phyloP scores from a whole-genome alignment of 495 filamentous ascomycete genomes.

The Neurospora sp. region DNA sequence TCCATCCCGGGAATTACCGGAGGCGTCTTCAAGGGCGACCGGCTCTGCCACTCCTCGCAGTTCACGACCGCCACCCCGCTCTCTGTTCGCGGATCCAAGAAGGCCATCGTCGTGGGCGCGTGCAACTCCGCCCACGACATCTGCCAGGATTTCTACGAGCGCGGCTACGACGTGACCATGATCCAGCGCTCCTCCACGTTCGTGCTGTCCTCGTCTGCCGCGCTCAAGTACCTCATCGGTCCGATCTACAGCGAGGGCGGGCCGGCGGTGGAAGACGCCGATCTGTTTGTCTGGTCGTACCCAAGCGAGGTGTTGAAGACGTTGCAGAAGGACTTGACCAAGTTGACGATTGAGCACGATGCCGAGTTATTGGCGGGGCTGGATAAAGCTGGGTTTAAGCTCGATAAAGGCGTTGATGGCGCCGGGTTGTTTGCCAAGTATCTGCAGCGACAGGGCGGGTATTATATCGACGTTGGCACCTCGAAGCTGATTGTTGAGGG shows the following conservation, averaged over 20 bases:
- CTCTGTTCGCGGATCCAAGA: conserved; percentile 35
- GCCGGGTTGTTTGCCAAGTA: conserved; percentile 67
- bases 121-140: conserved; percentile 82
- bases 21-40: conserved; percentile 47
- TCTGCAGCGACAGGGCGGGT: conserved; percentile 62
- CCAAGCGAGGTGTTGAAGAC: conserved; percentile 52
- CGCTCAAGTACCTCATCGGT: conserved; percentile 39
- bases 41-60: conserved; percentile 61
- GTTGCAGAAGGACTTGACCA: conserved; percentile 40
- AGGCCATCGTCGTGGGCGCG: conserved; percentile 65
- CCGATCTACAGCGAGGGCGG: conserved; percentile 55
- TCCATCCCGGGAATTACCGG: conserved; percentile 43
- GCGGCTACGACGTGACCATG: conserved; percentile 77
- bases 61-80: conserved; percentile 45
- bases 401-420: conserved; percentile 56
- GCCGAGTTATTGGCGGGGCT: conserved; percentile 49
- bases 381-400: conserved; percentile 54
- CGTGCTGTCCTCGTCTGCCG: conserved; percentile 48
- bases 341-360: conserved; percentile 40
- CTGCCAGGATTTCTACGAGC: conserved; percentile 70
- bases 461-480: conserved; percentile 76
- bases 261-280: conserved; percentile 51
- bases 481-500: conserved; percentile 64
- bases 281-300: conserved; percentile 45
- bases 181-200: conserved; percentile 69